These are phyloP conservation scores for Jatropha podagrica DNA, from an alignment of 441 rosid species.

Conservation along the genomic window DNA sequence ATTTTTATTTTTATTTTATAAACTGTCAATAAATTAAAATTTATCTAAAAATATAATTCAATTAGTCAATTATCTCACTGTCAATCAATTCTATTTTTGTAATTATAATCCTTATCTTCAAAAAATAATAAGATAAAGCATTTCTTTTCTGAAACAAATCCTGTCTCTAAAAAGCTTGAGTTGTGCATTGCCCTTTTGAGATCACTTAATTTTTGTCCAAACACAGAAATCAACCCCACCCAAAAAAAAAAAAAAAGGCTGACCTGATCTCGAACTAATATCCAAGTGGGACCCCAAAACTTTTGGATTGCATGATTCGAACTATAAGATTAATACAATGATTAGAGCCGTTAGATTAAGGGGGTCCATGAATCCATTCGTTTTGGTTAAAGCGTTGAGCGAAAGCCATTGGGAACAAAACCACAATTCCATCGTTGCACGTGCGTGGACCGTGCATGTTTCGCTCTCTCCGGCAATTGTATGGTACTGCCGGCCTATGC, in stretches of 20 bases:
- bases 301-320: neutral
- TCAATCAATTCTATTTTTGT: no score
- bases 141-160: neutral
- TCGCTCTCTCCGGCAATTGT: neutral
- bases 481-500: neutral
- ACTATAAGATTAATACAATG: neutral
- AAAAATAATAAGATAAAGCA: neutral
- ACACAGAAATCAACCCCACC: neutral
- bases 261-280: neutral
- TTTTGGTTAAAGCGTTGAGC: neutral
- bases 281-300: slow-evolving; percentile 7
- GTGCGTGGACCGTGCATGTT: neutral
- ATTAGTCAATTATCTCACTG: no score
- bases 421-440: neutral
- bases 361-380: neutral
- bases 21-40: no score
- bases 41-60: no score
- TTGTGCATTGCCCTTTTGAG: neutral
- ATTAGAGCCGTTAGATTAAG: slow-evolving; percentile 1
- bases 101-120: neutral
- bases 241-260: no score
- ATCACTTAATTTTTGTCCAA: neutral
- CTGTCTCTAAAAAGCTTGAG: neutral
- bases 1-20: no score
- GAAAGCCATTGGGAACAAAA: neutral